phyloP scores from a whole-genome alignment of 2,329 filamentous ascomycete genomes.

The Curvularia sp. region DNA sequence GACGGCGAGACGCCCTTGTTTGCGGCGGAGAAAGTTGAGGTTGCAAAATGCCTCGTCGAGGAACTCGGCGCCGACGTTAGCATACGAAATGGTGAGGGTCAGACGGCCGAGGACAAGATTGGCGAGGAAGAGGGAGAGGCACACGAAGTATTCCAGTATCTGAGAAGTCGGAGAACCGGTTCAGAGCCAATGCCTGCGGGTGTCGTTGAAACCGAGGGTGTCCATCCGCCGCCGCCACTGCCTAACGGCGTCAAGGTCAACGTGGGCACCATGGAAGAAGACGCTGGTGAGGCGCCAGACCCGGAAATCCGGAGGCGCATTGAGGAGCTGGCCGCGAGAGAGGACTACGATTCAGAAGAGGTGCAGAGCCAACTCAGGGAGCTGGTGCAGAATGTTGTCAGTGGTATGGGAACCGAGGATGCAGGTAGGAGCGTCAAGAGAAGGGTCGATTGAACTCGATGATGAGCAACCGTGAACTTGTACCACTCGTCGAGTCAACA shows the following conservation, averaged over 20 bases:
- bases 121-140: conserved; percentile 77
- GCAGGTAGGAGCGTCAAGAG: conserved; percentile 60
- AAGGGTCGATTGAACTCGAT: conserved; percentile 44
- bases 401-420: conserved; percentile 67
- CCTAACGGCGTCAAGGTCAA: conserved; percentile 81
- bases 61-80: conserved; percentile 75
- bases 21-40: conserved; percentile 80
- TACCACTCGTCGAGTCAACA: background rate
- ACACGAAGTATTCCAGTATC: conserved; percentile 75
- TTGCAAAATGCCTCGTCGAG: conserved; percentile 80
- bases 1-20: conserved; percentile 95
- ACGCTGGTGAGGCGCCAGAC: conserved; percentile 67
- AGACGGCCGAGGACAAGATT: conserved; percentile 83
- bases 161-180: conserved; percentile 52
- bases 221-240: conserved; percentile 63
- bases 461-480: background rate
- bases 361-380: conserved; percentile 80
- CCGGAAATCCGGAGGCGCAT: conserved; percentile 85
- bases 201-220: conserved; percentile 28
- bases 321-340: conserved; percentile 82
- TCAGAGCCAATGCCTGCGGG: conserved; percentile 35
- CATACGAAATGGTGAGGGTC: conserved; percentile 73
- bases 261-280: conserved; percentile 72
- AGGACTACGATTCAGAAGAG: conserved; percentile 81
- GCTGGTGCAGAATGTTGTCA: conserved; percentile 80